Evolutionary conservation across 768 basidiomycete genomes (phyloP).

Genomic region (Mycena amicta): DNA sequence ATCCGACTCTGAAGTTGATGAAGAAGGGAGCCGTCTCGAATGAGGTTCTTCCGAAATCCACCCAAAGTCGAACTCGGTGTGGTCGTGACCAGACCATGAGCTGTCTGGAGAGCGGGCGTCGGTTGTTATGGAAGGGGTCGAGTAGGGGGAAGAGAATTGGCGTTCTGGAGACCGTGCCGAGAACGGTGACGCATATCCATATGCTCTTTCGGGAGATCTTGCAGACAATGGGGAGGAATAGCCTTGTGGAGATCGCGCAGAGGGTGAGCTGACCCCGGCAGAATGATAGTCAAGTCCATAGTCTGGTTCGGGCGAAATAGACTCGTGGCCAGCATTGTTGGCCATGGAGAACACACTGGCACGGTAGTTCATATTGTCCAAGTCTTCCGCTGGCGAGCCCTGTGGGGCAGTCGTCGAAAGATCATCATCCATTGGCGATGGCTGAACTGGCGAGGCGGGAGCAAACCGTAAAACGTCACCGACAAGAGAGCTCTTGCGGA

Average conservation of each 20-base stretch:
- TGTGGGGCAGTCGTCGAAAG: neutral
- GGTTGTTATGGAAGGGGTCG: constrained; percentile 1
- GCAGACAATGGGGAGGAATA: neutral
- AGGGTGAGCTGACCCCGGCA: no score
- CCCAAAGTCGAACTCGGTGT: constrained; percentile 14
- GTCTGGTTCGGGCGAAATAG: no score
- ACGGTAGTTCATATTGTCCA: neutral
- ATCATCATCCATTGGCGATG: neutral
- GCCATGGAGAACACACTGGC: constrained; percentile 13
- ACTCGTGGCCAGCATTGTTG: constrained; percentile 18
- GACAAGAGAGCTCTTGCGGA: constrained; percentile 18
- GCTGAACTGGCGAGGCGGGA: constrained; percentile 10
- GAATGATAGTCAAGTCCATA: no score
- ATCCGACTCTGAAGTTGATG: neutral
- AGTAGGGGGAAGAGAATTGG: constrained; percentile 2
- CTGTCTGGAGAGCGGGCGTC: neutral
- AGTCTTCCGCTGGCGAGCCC: neutral
- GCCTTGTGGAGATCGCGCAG: no score
- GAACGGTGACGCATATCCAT: neutral
- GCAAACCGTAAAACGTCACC: constrained; percentile 16
- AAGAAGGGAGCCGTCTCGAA: neutral
- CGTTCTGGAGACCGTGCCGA: neutral
- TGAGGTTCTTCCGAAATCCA: constrained; percentile 13
- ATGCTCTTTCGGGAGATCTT: neutral
- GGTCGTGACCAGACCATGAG: neutral